Evolutionary conservation across 306 rosid species (phyloP), one percentile per base, ranked within the genome.

Genomic region (Ceratonia siliqua): DNA sequence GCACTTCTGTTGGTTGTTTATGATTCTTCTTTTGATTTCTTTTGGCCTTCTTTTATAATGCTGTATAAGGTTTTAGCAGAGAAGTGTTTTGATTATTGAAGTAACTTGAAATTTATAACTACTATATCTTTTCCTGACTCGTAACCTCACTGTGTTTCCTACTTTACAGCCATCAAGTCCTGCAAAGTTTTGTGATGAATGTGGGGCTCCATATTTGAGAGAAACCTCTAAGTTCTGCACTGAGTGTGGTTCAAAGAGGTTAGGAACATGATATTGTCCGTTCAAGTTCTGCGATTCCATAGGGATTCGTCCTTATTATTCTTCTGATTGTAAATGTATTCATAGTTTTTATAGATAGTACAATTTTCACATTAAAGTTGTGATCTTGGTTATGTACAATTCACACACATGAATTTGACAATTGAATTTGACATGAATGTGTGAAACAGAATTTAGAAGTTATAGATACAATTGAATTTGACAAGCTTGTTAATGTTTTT

Each of bases 211-310:
- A 25, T 91, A 90, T 87, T 55, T 90, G 80, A 87, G 96, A 89
- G 97, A 94, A 82, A 87, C 96, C 30, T 94, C 98, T 0, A 94
- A 90, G 75, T 94, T 90, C 84, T 94, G 98, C 88, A 88, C 96
- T 0, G 95, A 90, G 68, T 94, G 98, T 28, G 97, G 98, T 63
- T 87, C 87, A 8, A 94, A 94, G 92, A 83, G 98, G 72, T 75
- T 91, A 73, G 96, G 96, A 66, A 86, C 72, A 59, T 93, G 78
- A 85, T 50, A 58, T 38, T 27, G 38, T 57, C 54, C 50, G 70
- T 55, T 62, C 43, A 13, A 21, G 48, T 62, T 45, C 13, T 62
- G 65, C 56, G 3, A 27, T 24, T 21, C 36, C 35, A 18, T 15
- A 25, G 58, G 65, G 14, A 3, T 50, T 72, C 70, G 12, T 12